Conservation (phyloP, 176 grass and related monocot species). For the Lolium multiflorum region DNA sequence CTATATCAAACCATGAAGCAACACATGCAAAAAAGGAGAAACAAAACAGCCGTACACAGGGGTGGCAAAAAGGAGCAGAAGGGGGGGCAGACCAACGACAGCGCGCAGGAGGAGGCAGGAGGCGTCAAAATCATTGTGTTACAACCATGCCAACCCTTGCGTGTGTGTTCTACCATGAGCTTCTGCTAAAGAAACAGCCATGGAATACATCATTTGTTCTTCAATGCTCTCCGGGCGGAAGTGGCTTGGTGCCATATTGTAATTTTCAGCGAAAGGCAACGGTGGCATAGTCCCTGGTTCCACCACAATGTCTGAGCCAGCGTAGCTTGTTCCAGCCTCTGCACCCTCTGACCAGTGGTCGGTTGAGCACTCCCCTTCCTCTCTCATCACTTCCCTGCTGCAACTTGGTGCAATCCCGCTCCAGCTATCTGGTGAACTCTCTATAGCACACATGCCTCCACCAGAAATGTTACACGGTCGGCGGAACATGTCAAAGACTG, state of each 20-base stretch:
- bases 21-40: constrained; percentile 50
- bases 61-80: constrained; percentile 47
- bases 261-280: constrained; percentile 52
- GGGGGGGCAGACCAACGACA: constrained; percentile 1
- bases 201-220: constrained; percentile 98
- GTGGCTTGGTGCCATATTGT: constrained; percentile 59
- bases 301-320: constrained; percentile 68
- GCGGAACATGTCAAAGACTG: constrained; percentile 66
- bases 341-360: constrained; percentile 89
- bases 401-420: constrained; percentile 55
- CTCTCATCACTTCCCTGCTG: constrained; percentile 64
- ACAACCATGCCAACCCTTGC: constrained; percentile 83
- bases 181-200: constrained; percentile 82
- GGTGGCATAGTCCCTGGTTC: constrained; percentile 52
- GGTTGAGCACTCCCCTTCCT: constrained; percentile 81
- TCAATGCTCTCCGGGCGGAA: constrained; percentile 81
- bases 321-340: constrained; percentile 77
- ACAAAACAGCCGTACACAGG: constrained; percentile 47
- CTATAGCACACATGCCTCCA: constrained; percentile 43
- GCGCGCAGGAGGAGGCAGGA: constrained; percentile 39
- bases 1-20: constrained; percentile 61
- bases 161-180: constrained; percentile 70
- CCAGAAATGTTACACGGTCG: constrained; percentile 51
- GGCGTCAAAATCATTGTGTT: constrained; percentile 55
- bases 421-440: constrained; percentile 71